Percentiles rank a stretch among this genome's conserved stretches.
Conservation (phyloP, 2,329 filamentous ascomycete genomes). For the Fusarium neocosmosporiellum region DNA sequence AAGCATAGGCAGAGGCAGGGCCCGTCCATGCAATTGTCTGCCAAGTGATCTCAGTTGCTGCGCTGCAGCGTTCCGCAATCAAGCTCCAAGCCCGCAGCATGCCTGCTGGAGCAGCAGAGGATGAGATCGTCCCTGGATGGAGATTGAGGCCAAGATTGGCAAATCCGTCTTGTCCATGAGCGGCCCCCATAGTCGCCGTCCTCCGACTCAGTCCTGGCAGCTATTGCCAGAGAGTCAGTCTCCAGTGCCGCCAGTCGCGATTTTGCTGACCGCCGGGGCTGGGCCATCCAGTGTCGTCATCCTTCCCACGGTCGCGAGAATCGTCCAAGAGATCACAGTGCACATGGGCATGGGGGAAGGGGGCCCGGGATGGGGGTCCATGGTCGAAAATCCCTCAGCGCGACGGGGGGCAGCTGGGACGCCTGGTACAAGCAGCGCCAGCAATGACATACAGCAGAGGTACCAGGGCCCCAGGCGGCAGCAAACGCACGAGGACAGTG, state of each 20-base stretch:
- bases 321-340: slow-evolving; percentile 33
- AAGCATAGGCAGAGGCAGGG: slow-evolving; percentile 7
- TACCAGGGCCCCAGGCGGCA: slow-evolving; percentile 35
- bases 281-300: slow-evolving; percentile 44
- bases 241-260: slow-evolving; percentile 40
- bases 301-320: slow-evolving; percentile 23
- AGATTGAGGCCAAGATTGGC: slow-evolving; percentile 21
- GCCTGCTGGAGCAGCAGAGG: slow-evolving; percentile 1
- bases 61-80: not conserved
- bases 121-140: slow-evolving; percentile 1
- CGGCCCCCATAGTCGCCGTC: slow-evolving; percentile 20
- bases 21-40: slow-evolving; percentile 18
- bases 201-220: not conserved
- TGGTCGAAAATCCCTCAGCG: slow-evolving; percentile 45
- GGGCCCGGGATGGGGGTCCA: slow-evolving; percentile 25
- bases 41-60: slow-evolving; percentile 10
- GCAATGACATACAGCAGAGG: slow-evolving; percentile 42
- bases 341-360: slow-evolving; percentile 35
- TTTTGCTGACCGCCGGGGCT: slow-evolving; percentile 44
- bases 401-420: slow-evolving; percentile 26
- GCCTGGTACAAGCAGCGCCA: slow-evolving; percentile 35
- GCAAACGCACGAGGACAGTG: slow-evolving; percentile 23
- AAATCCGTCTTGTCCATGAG: slow-evolving; percentile 14
- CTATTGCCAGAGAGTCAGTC: slow-evolving; percentile 1
- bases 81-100: slow-evolving; percentile 18